These are phyloP conservation scores for Oryza coarctata DNA, from an alignment of 176 grass and related monocot species.

Conservation along the genomic window DNA sequence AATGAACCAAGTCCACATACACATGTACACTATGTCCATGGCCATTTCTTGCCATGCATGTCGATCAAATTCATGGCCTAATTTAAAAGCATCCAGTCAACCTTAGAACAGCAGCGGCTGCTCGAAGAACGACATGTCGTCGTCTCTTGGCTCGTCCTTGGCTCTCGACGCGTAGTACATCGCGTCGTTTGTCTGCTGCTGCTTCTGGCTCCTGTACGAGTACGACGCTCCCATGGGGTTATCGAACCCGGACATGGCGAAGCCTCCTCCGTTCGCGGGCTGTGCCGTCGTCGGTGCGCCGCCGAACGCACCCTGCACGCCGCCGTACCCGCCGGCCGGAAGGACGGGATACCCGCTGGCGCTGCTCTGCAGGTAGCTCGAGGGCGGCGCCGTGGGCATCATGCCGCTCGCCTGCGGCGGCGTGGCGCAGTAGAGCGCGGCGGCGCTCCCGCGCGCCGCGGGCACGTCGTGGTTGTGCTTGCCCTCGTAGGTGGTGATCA, in stretches of 20 bases:
- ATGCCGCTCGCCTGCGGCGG: background rate
- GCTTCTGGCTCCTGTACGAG: constrained; percentile 25
- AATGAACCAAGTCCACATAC: background rate
- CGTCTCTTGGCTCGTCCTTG: constrained; percentile 58
- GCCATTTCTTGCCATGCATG: background rate
- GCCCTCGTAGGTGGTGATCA: constrained; percentile 84
- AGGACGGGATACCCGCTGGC: background rate
- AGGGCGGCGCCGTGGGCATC: background rate
- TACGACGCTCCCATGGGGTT: background rate
- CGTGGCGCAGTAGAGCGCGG: constrained; percentile 36
- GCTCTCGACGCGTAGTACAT: constrained; percentile 29
- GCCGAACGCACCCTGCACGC: background rate
- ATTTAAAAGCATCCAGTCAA: too few species aligned
- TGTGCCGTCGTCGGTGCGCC: constrained; percentile 24
- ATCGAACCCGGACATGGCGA: constrained; percentile 35
- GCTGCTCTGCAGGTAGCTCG: background rate
- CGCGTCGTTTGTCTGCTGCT: background rate
- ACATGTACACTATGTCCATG: background rate
- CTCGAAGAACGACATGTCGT: constrained; percentile 38
- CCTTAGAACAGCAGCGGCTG: constrained; percentile 38
- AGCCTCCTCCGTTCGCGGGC: background rate
- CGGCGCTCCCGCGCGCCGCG: constrained; percentile 59
- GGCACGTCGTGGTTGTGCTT: constrained; percentile 95
- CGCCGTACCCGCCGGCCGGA: background rate
- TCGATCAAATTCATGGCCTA: background rate